Percentiles rank a stretch among this genome's conserved stretches.
Evolutionary conservation across 805 yeast species (phyloP).

Genomic region (Suhomyces vadensis): DNA sequence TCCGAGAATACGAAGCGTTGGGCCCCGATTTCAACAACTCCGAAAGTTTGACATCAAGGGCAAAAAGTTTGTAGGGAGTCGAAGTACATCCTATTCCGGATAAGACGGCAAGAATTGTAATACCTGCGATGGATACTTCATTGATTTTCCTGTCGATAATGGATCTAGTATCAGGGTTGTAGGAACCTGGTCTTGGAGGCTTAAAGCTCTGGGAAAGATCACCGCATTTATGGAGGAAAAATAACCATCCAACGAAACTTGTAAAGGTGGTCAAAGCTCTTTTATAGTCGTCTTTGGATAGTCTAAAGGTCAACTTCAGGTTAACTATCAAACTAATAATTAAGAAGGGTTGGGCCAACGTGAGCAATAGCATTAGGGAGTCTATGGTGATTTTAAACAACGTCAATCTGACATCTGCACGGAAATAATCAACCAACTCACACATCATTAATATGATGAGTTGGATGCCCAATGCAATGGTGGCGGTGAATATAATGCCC

Average conservation of each 20-base stretch:
- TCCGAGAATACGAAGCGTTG: slow-evolving; percentile 13
- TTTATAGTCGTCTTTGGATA: slow-evolving; percentile 1
- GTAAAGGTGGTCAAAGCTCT: slow-evolving; percentile 3
- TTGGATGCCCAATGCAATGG: slow-evolving; percentile 32
- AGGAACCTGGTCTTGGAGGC: slow-evolving; percentile 12
- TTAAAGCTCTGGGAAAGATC: slow-evolving; percentile 27
- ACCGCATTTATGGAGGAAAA: slow-evolving; percentile 35
- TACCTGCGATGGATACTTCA: slow-evolving; percentile 49
- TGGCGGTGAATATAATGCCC: slow-evolving; percentile 29
- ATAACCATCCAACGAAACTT: slow-evolving; percentile 33
- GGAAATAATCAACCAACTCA: slow-evolving; percentile 30
- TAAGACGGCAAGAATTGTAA: slow-evolving; percentile 49
- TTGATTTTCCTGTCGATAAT: slow-evolving; percentile 45
- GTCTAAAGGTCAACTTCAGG: slow-evolving; percentile 26
- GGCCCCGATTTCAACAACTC: slow-evolving; percentile 9
- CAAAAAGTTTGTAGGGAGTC: slow-evolving; percentile 37
- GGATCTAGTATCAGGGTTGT: slow-evolving; percentile 19
- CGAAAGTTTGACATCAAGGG: slow-evolving; percentile 10
- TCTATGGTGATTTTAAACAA: slow-evolving; percentile 44
- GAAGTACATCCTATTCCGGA: slow-evolving; percentile 56
- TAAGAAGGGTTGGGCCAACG: slow-evolving; percentile 46
- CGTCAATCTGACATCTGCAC: slow-evolving; percentile 25
- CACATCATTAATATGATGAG: slow-evolving; percentile 37
- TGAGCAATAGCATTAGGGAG: slow-evolving; percentile 37
- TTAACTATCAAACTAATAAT: slow-evolving; percentile 32